Evolutionary conservation across 768 basidiomycete species (phyloP).

Genomic region (Russula griseocarnosa): DNA sequence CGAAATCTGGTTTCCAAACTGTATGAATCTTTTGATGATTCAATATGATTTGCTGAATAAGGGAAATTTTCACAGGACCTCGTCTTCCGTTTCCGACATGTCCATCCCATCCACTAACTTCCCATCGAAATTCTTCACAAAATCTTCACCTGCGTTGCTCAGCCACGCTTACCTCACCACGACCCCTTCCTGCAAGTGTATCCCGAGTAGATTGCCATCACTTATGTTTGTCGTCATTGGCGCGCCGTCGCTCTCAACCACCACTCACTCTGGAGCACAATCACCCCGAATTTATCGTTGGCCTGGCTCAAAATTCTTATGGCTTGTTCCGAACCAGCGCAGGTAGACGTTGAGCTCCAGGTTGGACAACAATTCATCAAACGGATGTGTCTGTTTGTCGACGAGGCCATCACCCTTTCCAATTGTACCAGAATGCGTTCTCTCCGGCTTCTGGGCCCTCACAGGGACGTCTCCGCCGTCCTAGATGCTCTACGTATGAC

Average conservation of each 20-base stretch:
- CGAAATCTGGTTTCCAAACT: background rate
- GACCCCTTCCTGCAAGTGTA: background rate
- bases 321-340: constrained; percentile 14
- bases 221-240: constrained; percentile 23
- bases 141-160: constrained; percentile 13
- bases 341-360: constrained; percentile 13
- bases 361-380: constrained; percentile 9
- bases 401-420: constrained; percentile 17
- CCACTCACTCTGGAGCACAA: constrained; percentile 15
- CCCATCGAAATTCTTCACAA: constrained; percentile 21
- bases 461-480: constrained; percentile 9
- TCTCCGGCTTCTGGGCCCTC: constrained; percentile 12
- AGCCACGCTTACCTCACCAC: background rate
- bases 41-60: background rate
- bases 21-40: too few species aligned
- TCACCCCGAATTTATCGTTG: constrained; percentile 16
- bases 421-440: constrained; percentile 19
- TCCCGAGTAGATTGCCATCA: constrained; percentile 22
- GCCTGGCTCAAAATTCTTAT: constrained; percentile 17
- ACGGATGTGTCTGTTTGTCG: background rate
- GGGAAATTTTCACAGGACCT: background rate
- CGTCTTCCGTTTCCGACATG: background rate
- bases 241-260: constrained; percentile 17
- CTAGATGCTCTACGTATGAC: constrained; percentile 5
- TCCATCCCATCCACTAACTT: background rate